Conservation (phyloP, 2,329 filamentous ascomycete genomes). For the Fusarium acutatum region DNA sequence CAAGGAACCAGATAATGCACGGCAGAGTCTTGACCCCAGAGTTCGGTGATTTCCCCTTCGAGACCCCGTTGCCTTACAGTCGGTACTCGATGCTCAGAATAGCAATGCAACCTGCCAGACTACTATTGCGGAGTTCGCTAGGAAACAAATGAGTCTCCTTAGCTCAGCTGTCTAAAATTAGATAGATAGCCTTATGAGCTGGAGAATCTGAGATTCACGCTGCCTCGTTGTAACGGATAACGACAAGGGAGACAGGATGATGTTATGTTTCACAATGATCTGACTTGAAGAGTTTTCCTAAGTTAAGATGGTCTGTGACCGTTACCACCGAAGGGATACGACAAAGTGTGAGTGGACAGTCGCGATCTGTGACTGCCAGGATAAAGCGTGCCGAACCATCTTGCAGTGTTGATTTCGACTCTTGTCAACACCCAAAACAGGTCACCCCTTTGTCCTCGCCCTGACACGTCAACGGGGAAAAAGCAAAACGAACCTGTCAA, state of each 20-base stretch:
- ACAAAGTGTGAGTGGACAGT: background rate
- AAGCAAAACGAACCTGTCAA: background rate
- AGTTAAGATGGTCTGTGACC: background rate
- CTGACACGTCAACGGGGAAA: background rate
- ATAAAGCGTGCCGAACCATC: background rate
- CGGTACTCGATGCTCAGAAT: background rate
- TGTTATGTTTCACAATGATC: background rate
- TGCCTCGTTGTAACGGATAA: background rate
- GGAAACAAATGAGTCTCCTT: background rate
- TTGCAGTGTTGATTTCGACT: background rate
- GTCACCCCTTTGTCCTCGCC: background rate
- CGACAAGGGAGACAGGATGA: background rate
- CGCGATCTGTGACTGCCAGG: background rate
- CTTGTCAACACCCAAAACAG: background rate
- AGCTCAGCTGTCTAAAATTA: background rate
- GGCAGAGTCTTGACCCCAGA: background rate
- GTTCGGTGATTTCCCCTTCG: background rate
- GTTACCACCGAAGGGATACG: background rate
- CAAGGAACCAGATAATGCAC: background rate
- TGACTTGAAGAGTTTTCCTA: background rate
- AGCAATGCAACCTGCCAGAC: background rate
- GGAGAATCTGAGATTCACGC: background rate
- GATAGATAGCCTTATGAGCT: background rate
- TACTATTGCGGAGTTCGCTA: background rate
- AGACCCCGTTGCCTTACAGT: background rate